Evolutionary conservation across 495 filamentous ascomycete species (phyloP).

Genomic region (Neurospora sp.): DNA sequence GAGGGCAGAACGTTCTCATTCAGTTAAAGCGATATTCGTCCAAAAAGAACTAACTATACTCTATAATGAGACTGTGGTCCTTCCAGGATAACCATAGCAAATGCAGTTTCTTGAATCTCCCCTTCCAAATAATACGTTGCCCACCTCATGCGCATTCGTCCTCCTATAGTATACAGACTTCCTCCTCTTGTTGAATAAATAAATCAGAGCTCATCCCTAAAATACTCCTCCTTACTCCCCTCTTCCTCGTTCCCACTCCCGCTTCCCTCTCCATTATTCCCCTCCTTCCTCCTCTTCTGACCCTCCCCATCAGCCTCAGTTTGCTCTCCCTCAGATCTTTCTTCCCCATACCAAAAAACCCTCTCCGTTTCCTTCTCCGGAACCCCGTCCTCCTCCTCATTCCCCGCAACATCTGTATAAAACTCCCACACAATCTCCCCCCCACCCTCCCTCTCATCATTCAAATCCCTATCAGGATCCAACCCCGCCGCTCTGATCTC

Average conservation of each 20-base stretch:
- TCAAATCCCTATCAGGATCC: conserved; percentile 12
- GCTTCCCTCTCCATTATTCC: not conserved
- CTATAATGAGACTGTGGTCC: not conserved
- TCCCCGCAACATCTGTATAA: not conserved
- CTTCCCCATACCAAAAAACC: not conserved
- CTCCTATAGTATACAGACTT: not conserved
- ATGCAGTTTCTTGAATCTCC: not conserved
- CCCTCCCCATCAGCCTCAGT: not conserved
- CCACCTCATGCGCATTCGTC: not conserved
- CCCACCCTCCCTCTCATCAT: not conserved
- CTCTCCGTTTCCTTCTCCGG: not conserved
- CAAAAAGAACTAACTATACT: not conserved
- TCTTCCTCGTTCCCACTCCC: conserved; percentile 13
- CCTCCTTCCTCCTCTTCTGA: not conserved
- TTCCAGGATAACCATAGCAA: not conserved
- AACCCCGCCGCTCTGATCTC: conserved; percentile 40
- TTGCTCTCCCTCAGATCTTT: not conserved
- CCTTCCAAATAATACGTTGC: not conserved
- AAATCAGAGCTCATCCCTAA: conserved; percentile 32
- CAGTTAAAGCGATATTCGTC: not conserved
- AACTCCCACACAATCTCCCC: not conserved
- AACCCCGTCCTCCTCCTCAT: not conserved
- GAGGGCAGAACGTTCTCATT: too few relatives aligned
- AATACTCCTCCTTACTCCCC: conserved; percentile 37
- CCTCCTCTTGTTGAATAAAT: not conserved